Evolutionary conservation across 139 green algal species (phyloP).

Genomic region (Micromonas pusilla): DNA sequence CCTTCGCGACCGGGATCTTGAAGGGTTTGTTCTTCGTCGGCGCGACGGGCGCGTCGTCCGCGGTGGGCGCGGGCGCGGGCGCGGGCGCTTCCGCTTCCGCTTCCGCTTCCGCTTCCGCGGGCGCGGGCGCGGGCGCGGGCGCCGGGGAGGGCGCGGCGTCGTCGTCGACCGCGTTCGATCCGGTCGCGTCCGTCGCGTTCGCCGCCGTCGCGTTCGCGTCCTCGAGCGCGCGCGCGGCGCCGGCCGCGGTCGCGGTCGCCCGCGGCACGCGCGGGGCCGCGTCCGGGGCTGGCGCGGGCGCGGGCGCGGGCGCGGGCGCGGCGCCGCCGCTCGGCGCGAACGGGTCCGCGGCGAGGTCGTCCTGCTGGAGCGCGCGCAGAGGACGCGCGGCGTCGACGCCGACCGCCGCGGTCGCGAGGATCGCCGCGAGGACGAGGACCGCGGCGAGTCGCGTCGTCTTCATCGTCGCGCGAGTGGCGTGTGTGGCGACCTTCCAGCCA

Average conservation of each 20-base stretch:
- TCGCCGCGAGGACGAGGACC: too few species aligned
- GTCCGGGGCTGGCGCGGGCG: not conserved
- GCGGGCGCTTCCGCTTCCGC: too few species aligned
- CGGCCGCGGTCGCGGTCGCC: not conserved
- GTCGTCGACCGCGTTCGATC: not conserved
- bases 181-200: constrained; percentile 1
- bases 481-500: too few species aligned
- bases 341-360: not conserved
- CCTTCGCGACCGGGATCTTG: too few species aligned
- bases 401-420: too few species aligned
- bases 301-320: not conserved
- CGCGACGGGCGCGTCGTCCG: too few species aligned
- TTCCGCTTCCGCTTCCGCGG: too few species aligned
- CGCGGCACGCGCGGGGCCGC: not conserved
- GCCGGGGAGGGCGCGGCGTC: not conserved
- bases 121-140: not conserved
- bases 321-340: not conserved
- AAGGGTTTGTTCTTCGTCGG: too few species aligned
- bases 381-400: not conserved
- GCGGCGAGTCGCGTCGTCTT: too few species aligned
- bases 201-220: not conserved
- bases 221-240: not conserved
- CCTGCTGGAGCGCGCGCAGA: not conserved
- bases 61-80: too few species aligned
- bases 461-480: too few species aligned